phyloP scores from a whole-genome alignment of 768 basidiomycete genomes.

The Hypholoma sublateritium region DNA sequence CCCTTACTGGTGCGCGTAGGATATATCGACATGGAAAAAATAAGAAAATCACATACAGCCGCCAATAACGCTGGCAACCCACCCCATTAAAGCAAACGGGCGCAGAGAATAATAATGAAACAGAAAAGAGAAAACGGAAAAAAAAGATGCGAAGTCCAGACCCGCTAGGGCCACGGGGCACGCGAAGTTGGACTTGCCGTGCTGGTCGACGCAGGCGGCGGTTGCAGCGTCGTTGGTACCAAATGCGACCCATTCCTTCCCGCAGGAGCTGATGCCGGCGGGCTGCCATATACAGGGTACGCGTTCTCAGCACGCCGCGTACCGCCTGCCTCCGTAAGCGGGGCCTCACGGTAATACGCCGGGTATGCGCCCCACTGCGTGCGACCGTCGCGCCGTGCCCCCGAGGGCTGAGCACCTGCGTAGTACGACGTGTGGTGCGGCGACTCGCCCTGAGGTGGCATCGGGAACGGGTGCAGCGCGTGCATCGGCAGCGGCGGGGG shows the following conservation, averaged over 20 bases:
- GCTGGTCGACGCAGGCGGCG: not conserved
- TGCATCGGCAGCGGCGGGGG: conserved; percentile 13
- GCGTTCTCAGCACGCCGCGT: not conserved
- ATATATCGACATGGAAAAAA: too few relatives aligned
- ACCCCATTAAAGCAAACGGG: not conserved
- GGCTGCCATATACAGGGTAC: not conserved
- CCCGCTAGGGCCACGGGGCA: not conserved
- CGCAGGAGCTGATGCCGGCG: not conserved
- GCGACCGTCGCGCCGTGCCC: not conserved
- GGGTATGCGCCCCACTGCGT: not conserved
- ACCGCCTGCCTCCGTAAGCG: not conserved
- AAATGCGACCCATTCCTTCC: not conserved
- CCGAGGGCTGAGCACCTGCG: not conserved
- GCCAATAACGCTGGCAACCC: too few relatives aligned
- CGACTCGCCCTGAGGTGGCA: not conserved
- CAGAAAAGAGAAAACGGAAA: not conserved
- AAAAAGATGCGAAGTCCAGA: not conserved
- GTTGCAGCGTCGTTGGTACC: too few relatives aligned
- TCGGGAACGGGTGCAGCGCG: conserved; percentile 4
- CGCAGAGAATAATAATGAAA: not conserved
- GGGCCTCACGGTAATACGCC: not conserved
- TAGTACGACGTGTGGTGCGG: not conserved
- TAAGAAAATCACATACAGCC: too few relatives aligned
- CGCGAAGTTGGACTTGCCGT: not conserved
- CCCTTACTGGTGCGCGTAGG: too few relatives aligned